Evolutionary conservation across 805 yeast species (phyloP).

Genomic region (Ascoidea asiatica): DNA sequence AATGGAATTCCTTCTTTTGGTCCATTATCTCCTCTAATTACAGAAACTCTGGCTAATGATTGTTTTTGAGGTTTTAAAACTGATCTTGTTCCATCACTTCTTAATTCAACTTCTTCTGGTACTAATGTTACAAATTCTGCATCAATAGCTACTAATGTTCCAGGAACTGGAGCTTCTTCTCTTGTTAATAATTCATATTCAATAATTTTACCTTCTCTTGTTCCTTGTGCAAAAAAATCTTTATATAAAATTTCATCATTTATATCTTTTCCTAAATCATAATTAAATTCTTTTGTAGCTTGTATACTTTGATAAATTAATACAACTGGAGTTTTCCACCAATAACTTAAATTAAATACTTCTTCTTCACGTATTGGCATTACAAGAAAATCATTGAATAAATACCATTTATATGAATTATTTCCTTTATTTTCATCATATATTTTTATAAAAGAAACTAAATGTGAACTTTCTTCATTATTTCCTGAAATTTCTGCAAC

Average conservation of each 20-base stretch:
- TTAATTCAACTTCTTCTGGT: constrained; percentile 69
- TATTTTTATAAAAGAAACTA: constrained; percentile 45
- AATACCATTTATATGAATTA: constrained; percentile 41
- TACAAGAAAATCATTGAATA: constrained; percentile 88
- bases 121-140: constrained; percentile 86
- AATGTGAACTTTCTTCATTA: constrained; percentile 40
- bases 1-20: constrained; percentile 60
- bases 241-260: constrained; percentile 56
- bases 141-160: constrained; percentile 80
- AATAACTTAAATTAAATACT: constrained; percentile 52
- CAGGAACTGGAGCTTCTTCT: constrained; percentile 60
- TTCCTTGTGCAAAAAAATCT: constrained; percentile 61
- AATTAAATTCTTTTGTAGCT: constrained; percentile 24
- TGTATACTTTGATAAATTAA: constrained; percentile 47
- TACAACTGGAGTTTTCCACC: constrained; percentile 80
- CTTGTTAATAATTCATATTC: constrained; percentile 59
- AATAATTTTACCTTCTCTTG: constrained; percentile 38
- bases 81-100: constrained; percentile 54
- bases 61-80: constrained; percentile 62
- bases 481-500: constrained; percentile 44
- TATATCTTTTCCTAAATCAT: constrained; percentile 33
- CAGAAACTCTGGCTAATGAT: constrained; percentile 83
- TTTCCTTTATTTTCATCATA: constrained; percentile 19
- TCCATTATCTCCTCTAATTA: constrained; percentile 59
- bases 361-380: constrained; percentile 62